Evolutionary conservation across 805 yeast genomes (phyloP), one percentile per base, ranked within the genome.

Genomic region (Kockiozyma suomiensis): DNA sequence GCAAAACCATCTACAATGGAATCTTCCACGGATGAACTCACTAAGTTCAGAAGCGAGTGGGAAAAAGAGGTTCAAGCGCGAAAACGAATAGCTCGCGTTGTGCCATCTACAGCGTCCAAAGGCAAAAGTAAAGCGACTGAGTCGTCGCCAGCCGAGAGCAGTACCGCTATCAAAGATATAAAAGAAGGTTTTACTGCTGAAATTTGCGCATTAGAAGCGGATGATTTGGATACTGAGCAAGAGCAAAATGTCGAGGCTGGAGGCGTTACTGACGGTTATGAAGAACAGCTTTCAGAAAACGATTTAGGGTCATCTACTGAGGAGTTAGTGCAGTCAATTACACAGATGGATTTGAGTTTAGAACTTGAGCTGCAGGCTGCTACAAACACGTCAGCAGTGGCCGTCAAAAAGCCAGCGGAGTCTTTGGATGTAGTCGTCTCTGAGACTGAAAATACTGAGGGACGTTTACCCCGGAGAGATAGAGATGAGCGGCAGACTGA

Each of bases 21-120:
- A 6, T 28, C 61, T 25, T 17, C 58, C 5, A 32, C 33, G 33
- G 55, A 49, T 10, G 67, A 63, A 33, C 43, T 65, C 25, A 63
- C 54, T 25, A 41, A 46, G 49, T 65, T 65, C 38, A 58, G 68
- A n/a, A 33, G 46, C 30, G 64, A 54, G 8, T 65, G 68, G 68
- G 55, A 54, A 49, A 54, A 60, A 23, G 68, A 65, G 43, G 68
- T 65, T 21, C 54, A 32, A 47, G 55, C 38, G 46, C 54, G 55
- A 41, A 43, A 38, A 32, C 56, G 55, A 26, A 50, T 40, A 8
- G 51, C 53, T 12, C 38, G 53, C 15, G 10, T 33, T 41, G 21
- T 40, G n/a, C 46, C 28, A 15, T 19, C 47, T 37, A 19, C 8
- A 5, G 5, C 30, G 43, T 23, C 25, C 28, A 49, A 41, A 21